These are phyloP conservation scores for Kwoniella heveanensis DNA, from an alignment of 768 basidiomycete genomes.

Conservation along the genomic window DNA sequence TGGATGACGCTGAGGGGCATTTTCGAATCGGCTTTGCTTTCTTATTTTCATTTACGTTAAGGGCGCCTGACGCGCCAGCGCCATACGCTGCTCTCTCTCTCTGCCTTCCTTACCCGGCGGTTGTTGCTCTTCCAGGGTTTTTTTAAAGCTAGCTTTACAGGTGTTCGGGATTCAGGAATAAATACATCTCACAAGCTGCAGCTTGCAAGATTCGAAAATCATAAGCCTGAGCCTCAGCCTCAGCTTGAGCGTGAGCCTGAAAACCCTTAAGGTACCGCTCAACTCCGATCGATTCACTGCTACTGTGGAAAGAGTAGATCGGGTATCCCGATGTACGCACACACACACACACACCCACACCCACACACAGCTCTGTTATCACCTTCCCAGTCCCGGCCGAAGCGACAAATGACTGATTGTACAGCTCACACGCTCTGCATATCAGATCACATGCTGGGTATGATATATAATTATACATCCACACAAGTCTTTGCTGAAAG, in stretches of 20 bases:
- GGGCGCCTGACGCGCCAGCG: background rate
- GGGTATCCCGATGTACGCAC: background rate
- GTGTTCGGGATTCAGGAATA: too few species aligned
- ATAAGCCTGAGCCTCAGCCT: too few species aligned
- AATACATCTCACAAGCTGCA: too few species aligned
- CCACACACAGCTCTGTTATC: too few species aligned
- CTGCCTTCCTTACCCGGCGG: background rate
- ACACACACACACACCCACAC: too few species aligned
- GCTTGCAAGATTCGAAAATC: conserved; percentile 2
- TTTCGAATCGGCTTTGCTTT: background rate
- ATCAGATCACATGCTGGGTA: conserved; percentile 9
- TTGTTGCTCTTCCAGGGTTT: background rate
- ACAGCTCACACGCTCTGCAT: too few species aligned
- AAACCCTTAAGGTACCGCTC: background rate
- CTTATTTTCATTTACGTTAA: background rate
- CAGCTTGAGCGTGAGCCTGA: too few species aligned
- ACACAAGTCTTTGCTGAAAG: too few species aligned
- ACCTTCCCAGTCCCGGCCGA: too few species aligned
- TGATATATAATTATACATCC: background rate
- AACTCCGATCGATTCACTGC: background rate
- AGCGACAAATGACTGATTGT: background rate
- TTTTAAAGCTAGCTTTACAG: too few species aligned
- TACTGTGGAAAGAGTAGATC: background rate
- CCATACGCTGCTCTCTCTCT: background rate
- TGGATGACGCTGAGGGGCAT: background rate